phyloP scores from a whole-genome alignment of 345 rosid genomes.

The Geranium rotundifolium region DNA sequence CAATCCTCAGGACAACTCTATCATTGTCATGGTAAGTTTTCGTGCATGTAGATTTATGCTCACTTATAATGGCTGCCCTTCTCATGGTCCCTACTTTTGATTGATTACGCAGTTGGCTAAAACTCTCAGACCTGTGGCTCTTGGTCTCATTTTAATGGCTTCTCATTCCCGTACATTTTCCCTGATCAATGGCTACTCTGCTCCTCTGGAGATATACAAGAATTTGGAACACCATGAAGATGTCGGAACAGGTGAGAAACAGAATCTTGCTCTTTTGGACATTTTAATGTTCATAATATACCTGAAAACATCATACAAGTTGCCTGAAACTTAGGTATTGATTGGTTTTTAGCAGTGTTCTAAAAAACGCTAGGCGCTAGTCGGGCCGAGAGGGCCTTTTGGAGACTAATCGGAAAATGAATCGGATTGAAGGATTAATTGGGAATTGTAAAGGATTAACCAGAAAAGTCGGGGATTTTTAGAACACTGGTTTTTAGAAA shows the following conservation, averaged over 20 bases:
- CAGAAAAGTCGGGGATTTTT: no score
- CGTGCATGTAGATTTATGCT: not conserved
- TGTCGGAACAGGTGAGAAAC: constrained; percentile 45
- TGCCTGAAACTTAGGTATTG: no score
- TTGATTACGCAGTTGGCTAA: constrained; percentile 57
- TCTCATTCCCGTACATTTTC: constrained; percentile 89
- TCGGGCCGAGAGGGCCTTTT: no score
- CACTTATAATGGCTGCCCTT: not conserved
- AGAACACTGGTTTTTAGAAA: no score
- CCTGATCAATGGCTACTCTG: constrained; percentile 72
- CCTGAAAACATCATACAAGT: no score
- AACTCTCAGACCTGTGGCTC: constrained; percentile 53
- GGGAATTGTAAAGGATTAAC: no score
- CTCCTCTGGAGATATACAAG: constrained; percentile 77
- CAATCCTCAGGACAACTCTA: constrained; percentile 34
- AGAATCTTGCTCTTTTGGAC: not conserved
- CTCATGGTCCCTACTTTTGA: constrained; percentile 1
- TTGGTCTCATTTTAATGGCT: constrained; percentile 67
- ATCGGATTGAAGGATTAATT: no score
- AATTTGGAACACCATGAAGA: constrained; percentile 86
- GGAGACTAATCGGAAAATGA: no score
- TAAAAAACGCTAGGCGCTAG: no score
- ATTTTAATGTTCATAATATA: no score
- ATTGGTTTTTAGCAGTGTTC: no score
- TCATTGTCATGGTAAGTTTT: constrained; percentile 43